These are phyloP conservation scores for Ophiocordyceps sinensis DNA, from an alignment of 2,329 filamentous ascomycete genomes.

Conservation along the genomic window DNA sequence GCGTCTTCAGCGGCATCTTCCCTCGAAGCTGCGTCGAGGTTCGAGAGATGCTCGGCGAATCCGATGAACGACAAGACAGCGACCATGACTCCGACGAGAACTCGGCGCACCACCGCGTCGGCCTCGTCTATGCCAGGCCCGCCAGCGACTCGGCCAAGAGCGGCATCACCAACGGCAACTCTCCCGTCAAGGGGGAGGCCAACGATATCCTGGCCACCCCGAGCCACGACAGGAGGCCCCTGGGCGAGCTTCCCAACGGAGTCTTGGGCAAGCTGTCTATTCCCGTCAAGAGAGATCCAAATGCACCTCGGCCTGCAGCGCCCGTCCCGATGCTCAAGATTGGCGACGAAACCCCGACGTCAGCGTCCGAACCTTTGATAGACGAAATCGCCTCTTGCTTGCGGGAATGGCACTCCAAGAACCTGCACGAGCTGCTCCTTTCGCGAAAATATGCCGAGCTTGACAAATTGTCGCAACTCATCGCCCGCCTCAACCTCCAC, in stretches of 20 bases:
- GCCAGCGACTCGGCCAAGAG: conserved; percentile 39
- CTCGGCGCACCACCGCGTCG: conserved; percentile 15
- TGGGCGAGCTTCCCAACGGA: conserved; percentile 24
- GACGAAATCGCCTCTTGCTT: conserved; percentile 96
- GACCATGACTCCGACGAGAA: conserved; percentile 28
- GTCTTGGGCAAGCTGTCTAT: conserved; percentile 28
- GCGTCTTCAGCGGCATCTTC: conserved; percentile 98
- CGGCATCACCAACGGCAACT: conserved; percentile 26
- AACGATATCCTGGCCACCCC: conserved; percentile 14
- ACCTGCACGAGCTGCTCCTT: conserved; percentile 81
- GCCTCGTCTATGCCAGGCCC: conserved; percentile 11
- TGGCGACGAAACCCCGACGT: conserved; percentile 90
- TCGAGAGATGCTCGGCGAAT: conserved; percentile 75
- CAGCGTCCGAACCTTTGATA: conserved; percentile 74
- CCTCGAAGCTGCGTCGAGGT: conserved; percentile 90
- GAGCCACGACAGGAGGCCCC: conserved; percentile 13
- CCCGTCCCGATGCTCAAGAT: conserved; percentile 97
- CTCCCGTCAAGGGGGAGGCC: conserved; percentile 20
- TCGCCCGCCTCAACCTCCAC: conserved; percentile 70
- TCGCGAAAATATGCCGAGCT: conserved; percentile 67
- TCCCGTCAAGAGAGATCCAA: conserved; percentile 44
- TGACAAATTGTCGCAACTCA: conserved; percentile 67
- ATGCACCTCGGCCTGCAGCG: conserved; percentile 65
- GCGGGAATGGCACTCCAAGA: conserved; percentile 96
- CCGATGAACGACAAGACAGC: conserved; percentile 36